Evolutionary conservation across 345 rosid genomes (phyloP).

Genomic region (Euphorbia lathyris): DNA sequence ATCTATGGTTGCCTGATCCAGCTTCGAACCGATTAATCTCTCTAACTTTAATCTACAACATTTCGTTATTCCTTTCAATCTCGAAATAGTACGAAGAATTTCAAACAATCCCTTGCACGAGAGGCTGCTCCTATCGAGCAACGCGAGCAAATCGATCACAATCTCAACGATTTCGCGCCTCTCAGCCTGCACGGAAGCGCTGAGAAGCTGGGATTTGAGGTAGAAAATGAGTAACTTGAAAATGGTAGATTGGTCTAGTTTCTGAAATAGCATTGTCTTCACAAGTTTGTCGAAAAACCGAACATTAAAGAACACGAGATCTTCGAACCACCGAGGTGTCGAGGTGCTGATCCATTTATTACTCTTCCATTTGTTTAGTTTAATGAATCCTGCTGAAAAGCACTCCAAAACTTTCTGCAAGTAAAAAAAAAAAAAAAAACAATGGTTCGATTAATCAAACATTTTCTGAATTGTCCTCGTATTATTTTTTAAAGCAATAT

Average conservation of each 20-base stretch:
- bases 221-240: constrained; percentile 42
- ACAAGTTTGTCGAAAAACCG: constrained; percentile 31
- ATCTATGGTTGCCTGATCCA: constrained; percentile 49
- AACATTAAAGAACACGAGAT: constrained; percentile 37
- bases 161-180: constrained; percentile 30
- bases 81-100: constrained; percentile 28
- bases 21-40: constrained; percentile 40
- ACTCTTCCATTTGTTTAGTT: constrained; percentile 25
- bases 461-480: too few species aligned
- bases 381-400: constrained; percentile 37
- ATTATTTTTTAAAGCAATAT: too few species aligned
- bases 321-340: constrained; percentile 46
- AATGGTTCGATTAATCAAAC: too few species aligned
- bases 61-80: constrained; percentile 26
- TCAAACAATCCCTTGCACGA: constrained; percentile 43
- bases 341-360: constrained; percentile 20
- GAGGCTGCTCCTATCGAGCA: constrained; percentile 31
- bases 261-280: constrained; percentile 26
- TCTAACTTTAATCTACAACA: constrained; percentile 29
- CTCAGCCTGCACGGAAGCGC: constrained; percentile 17
- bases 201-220: constrained; percentile 28
- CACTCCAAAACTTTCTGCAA: constrained; percentile 38
- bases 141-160: constrained; percentile 29
- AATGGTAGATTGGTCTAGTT: constrained; percentile 30
- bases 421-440: background rate